Base-by-base conservation (phyloP, 495 filamentous ascomycete species). In the Hyaloscypha variabilis region DNA sequence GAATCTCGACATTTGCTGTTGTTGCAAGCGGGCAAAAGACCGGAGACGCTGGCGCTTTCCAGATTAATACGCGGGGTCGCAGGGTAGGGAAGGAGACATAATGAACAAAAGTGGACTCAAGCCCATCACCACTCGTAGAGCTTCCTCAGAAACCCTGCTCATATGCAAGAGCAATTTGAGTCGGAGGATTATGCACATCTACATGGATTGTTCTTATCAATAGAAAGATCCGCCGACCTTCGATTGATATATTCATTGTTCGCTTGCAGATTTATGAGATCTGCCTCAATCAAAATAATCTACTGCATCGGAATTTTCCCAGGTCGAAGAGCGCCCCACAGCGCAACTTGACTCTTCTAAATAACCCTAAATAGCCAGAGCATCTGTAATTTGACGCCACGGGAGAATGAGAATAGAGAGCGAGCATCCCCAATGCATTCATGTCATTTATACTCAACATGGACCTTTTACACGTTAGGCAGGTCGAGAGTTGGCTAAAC, bases 201-300 rank as follows among this genome's bases (percentile, higher is more conserved):
- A 59, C 57, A 59, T 21, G 57, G 57, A 46, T 59, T 8, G 19
- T 46, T 11, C 29, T 36, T 59, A 31, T 46, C 57, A 46, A 54
- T 54, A 8, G 51, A 54, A 31, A 57, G 19, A 28, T 57, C 54
- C 24, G 54, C 8, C 26, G 8, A 1, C n/a, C 30, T 31, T 30
- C 54, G 24, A 28, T 57, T 30, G 54, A 57, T 31, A 24, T 24
- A 24, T 54, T 28, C n/a, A n/a, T n/a, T 54, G 23, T 10, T 54
- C 51, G 25, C 51, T 14, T 28, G 21, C 51, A 54, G 21, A 54
- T 24, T 54, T 25, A 46, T 46, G 23, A 54, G 51, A 54, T 54
- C 51, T 54, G 51, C 13, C 51, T 54, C 51, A 54, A 54, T 54
- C n/a, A 24, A 26, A 28, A 54, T 28, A 24, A 26, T 28, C n/a